Conservation (phyloP, 495 filamentous ascomycete species). For the Daldinia bambusicola region DNA sequence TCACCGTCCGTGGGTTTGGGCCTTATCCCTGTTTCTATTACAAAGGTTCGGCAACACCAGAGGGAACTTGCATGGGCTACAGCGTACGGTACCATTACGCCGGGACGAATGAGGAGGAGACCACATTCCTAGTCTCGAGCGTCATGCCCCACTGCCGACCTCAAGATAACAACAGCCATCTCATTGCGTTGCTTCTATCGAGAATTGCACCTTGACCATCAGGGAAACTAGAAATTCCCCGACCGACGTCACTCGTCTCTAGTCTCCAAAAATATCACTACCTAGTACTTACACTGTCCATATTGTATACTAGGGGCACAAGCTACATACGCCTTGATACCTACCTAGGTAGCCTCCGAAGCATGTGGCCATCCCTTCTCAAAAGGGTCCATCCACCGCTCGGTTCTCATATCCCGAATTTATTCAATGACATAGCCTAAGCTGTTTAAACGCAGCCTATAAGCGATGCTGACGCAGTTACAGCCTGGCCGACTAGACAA, state of each 20-base stretch:
- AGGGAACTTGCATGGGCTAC: conserved; percentile 43
- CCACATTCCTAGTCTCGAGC: conserved; percentile 40
- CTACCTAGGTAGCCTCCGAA: conserved; percentile 20
- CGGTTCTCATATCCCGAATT: conserved; percentile 28
- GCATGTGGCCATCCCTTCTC: conserved; percentile 30
- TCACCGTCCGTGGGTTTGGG: conserved; percentile 40
- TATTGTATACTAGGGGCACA: conserved; percentile 30
- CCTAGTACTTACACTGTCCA: conserved; percentile 7
- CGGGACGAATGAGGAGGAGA: conserved; percentile 41
- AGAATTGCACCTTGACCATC: conserved; percentile 15
- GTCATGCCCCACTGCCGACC: conserved; percentile 37
- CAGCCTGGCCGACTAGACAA: conserved; percentile 15
- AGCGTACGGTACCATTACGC: conserved; percentile 45
- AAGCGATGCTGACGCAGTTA: conserved; percentile 22
- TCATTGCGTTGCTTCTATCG: conserved; percentile 25
- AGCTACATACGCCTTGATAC: conserved; percentile 32
- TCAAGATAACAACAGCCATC: conserved; percentile 32
- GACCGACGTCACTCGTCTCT: conserved; percentile 23
- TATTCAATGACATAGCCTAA: conserved; percentile 17
- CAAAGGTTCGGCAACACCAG: conserved; percentile 45
- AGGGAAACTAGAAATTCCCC: conserved; percentile 30
- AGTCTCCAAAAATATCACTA: conserved; percentile 18
- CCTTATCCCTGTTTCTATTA: conserved; percentile 42
- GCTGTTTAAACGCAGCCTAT: conserved; percentile 5
- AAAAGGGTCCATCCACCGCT: conserved; percentile 20